Conservation (phyloP, 495 filamentous ascomycete species). For the Clavariopsis aquatica region DNA sequence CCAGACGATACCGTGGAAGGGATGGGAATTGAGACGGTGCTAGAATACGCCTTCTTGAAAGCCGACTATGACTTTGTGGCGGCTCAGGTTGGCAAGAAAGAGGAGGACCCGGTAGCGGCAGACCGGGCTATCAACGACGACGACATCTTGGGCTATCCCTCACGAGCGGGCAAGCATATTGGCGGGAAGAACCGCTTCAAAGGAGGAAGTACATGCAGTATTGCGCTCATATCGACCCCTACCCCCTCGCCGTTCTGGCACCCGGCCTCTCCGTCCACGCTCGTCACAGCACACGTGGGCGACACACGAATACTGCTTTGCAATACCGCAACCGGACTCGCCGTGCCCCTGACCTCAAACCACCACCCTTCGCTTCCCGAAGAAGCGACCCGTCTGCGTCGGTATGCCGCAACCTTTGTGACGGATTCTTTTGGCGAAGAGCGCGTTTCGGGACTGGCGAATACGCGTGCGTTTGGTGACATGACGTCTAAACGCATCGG, state of each 20-base stretch:
- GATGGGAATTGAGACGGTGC: conserved; percentile 59
- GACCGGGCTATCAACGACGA: conserved; percentile 77
- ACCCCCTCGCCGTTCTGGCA: conserved; percentile 94
- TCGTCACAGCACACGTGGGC: conserved; percentile 88
- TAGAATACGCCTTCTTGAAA: conserved; percentile 88
- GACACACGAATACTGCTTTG: conserved; percentile 90
- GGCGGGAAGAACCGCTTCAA: conserved; percentile 76
- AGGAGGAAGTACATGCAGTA: conserved; percentile 85
- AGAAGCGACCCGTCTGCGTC: conserved; percentile 78
- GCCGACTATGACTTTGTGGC: conserved; percentile 91
- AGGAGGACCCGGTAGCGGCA: conserved; percentile 66
- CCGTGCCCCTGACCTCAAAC: conserved; percentile 78
- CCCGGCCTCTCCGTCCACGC: conserved; percentile 74
- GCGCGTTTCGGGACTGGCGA: conserved; percentile 88
- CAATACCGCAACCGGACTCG: conserved; percentile 72
- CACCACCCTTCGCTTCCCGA: conserved; percentile 86
- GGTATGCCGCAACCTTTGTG: conserved; percentile 81
- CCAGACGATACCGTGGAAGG: conserved; percentile 38
- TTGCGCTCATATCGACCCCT: conserved; percentile 87
- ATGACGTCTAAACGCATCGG: conserved; percentile 87
- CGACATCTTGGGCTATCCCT: conserved; percentile 71
- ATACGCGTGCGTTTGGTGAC: conserved; percentile 91
- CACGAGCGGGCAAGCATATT: conserved; percentile 49
- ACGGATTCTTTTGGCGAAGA: conserved; percentile 98
- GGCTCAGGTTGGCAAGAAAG: conserved; percentile 73